These are phyloP conservation scores for Cylindrotheca closterium DNA, from an alignment of 108 stramenopile genomes.

Conservation along the genomic window DNA sequence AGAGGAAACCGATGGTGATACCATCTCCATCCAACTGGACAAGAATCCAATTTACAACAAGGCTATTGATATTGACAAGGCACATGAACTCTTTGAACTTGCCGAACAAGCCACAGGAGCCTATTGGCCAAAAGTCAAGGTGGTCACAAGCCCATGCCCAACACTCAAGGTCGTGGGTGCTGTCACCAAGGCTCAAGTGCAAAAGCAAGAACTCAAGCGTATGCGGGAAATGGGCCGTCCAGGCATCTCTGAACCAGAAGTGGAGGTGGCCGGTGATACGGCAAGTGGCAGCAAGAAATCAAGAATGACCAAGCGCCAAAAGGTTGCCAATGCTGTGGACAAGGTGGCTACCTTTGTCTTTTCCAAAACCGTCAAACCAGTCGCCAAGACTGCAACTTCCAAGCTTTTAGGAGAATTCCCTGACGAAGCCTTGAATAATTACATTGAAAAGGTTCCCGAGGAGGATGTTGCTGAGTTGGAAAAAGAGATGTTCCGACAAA, in stretches of 20 bases:
- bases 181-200: conserved; percentile 69
- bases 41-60: conserved; percentile 26
- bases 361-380: conserved; percentile 73
- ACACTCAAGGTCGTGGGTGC: conserved; percentile 87
- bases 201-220: conserved; percentile 83
- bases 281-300: too few relatives aligned
- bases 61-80: conserved; percentile 69
- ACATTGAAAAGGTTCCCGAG: conserved; percentile 49
- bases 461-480: conserved; percentile 8
- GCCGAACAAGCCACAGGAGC: conserved; percentile 75
- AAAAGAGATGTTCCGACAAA: background rate
- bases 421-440: conserved; percentile 37
- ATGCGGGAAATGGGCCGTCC: conserved; percentile 76
- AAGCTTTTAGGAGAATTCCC: conserved; percentile 72
- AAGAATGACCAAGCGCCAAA: conserved; percentile 52
- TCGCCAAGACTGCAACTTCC: conserved; percentile 52
- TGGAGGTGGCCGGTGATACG: too few relatives aligned
- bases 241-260: conserved; percentile 53
- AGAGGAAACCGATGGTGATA: background rate
- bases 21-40: background rate
- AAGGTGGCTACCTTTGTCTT: conserved; percentile 62
- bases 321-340: conserved; percentile 57
- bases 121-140: conserved; percentile 72
- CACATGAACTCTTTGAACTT: conserved; percentile 58
- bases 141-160: conserved; percentile 79